Evolutionary conservation across 2,329 filamentous ascomycete species (phyloP).

Genomic region (Macrophomina pseudophaseolina): DNA sequence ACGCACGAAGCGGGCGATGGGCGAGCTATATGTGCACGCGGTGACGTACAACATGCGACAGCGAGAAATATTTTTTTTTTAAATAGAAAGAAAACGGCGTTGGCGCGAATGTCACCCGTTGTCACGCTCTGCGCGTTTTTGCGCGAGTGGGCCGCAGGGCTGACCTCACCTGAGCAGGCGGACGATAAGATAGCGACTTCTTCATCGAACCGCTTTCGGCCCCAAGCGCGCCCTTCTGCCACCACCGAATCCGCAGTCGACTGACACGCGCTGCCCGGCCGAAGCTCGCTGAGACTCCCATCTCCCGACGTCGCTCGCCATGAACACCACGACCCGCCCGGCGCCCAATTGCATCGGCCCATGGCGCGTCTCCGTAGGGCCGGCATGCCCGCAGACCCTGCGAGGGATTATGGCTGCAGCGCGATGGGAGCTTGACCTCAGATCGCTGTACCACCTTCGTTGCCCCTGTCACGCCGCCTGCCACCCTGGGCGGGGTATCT

Average conservation of each 20-base stretch:
- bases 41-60: not conserved
- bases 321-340: conserved; percentile 2
- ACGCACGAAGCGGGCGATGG: not conserved
- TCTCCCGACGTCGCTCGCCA: conserved; percentile 17
- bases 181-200: conserved; percentile 19
- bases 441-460: not conserved
- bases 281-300: conserved; percentile 17
- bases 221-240: not conserved
- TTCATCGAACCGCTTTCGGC: conserved; percentile 10
- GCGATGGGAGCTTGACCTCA: not conserved
- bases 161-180: conserved; percentile 14
- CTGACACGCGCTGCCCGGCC: conserved; percentile 18
- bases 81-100: not conserved
- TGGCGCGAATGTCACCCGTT: conserved; percentile 9
- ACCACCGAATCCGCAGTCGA: not conserved
- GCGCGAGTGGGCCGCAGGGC: conserved; percentile 5
- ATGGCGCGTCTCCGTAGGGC: conserved; percentile 19
- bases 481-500: conserved; percentile 21
- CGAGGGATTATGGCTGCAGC: conserved; percentile 16
- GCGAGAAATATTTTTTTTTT: not conserved
- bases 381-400: conserved; percentile 24
- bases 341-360: conserved; percentile 19
- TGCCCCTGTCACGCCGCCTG: conserved; percentile 23
- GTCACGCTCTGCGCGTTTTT: conserved; percentile 17
- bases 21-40: conserved; percentile 8